Evolutionary conservation across 2,329 filamentous ascomycete genomes (phyloP), one percentile per base, ranked within the genome.

Genomic region (Westerdykella sp.): DNA sequence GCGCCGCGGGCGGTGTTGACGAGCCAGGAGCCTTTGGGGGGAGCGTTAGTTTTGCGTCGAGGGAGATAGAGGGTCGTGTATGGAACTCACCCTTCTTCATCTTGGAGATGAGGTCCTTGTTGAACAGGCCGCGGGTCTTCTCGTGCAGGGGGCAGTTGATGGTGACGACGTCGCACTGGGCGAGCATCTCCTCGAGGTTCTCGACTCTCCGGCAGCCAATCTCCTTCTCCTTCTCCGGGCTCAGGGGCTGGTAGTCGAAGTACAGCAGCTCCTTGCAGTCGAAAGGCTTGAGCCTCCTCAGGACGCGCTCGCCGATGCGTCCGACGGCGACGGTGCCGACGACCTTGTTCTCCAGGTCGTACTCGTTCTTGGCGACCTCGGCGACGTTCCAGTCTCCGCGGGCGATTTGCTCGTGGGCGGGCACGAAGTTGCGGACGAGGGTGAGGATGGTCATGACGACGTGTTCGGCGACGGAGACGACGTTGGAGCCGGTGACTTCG

Each of bases 91-190:
- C 90, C 70, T 84, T 85, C 87, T 97, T 97, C 93, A 97, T 98
- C 86, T 97, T 96, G 72, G 82, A 78, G 68, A 97, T 91, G 62
- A 97, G 79, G 39, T 97, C 88, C 84, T 96, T 96, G 84, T 97
- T 95, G 80, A 97, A 97, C 52, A 98, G 73, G 57, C 91, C 91
- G 50, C 83, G 80, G 30, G 93, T 98, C 81, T 94, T 95, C 80
- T 97, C 91, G 78, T 98, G 93, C 53, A 98, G 81, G 42, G 93
- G 93, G 80, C 90, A 96, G 84, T 98, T 98, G 77, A 98, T 97
- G 67, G 93, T 98, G 71, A 98, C 91, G 50, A 97, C 80, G 60
- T 97, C 93, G 70, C 91, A 97, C 78, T 95, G 88, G 34, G 80
- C 78, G 50, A 98, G 73, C 82, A 98, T 84, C 71, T 97, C 91